These are phyloP conservation scores for Candida jianshihensis DNA, from an alignment of 805 yeast species.

Conservation along the genomic window DNA sequence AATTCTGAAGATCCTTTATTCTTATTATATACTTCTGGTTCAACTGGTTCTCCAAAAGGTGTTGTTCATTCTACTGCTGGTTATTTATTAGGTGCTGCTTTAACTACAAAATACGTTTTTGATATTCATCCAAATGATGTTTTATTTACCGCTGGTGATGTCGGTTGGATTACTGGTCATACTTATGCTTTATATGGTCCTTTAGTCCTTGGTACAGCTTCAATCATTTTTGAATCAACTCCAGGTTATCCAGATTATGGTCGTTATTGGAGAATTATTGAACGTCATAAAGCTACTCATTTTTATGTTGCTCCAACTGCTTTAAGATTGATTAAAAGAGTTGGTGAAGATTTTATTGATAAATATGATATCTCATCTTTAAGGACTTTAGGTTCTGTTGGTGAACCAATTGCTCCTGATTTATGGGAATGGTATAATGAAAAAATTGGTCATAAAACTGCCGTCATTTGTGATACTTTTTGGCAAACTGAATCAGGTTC, in stretches of 20 bases:
- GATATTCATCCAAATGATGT: conserved; percentile 71
- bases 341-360: conserved; percentile 58
- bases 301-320: conserved; percentile 86
- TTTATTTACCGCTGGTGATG: conserved; percentile 83
- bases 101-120: conserved; percentile 70
- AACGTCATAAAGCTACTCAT: conserved; percentile 64
- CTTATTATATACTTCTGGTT: conserved; percentile 78
- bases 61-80: conserved; percentile 80
- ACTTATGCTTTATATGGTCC: conserved; percentile 82
- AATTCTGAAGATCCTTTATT: conserved; percentile 78
- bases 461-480: conserved; percentile 92
- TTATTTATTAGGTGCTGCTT: conserved; percentile 62
- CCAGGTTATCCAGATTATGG: conserved; percentile 80
- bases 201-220: conserved; percentile 64
- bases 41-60: conserved; percentile 88
- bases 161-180: conserved; percentile 91
- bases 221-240: conserved; percentile 80
- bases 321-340: conserved; percentile 64
- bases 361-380: conserved; percentile 56
- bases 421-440: conserved; percentile 85
- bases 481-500: conserved; percentile 99
- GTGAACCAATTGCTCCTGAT: conserved; percentile 82
- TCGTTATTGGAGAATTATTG: conserved; percentile 75
- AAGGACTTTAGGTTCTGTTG: conserved; percentile 74
- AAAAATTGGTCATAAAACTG: conserved; percentile 80